phyloP scores from a whole-genome alignment of 129 eudicot genomes.

The Daucus carota region DNA sequence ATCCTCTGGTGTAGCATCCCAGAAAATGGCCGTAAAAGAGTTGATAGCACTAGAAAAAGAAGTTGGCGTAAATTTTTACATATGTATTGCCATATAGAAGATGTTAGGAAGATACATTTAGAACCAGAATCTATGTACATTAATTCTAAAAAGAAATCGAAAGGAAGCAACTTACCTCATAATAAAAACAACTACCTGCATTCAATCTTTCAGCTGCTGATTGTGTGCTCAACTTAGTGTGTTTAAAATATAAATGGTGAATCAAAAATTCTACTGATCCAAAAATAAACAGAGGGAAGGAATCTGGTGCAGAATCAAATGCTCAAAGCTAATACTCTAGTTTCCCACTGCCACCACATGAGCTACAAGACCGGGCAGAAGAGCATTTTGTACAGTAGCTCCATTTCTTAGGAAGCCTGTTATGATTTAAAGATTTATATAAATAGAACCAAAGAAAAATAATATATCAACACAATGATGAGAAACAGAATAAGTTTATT shows the following conservation, averaged over 20 bases:
- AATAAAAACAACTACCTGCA: background rate
- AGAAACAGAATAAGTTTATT: constrained; percentile 4
- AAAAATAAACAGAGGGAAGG: background rate
- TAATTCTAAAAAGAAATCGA: background rate
- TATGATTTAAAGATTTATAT: background rate
- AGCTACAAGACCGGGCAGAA: constrained; percentile 73
- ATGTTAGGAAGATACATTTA: background rate
- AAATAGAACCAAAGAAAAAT: background rate
- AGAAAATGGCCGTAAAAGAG: too few relatives aligned
- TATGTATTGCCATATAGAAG: background rate
- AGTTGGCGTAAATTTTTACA: background rate
- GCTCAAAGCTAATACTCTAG: constrained; percentile 18
- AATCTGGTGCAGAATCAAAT: background rate
- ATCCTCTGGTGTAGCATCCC: background rate
- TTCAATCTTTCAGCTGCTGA: background rate
- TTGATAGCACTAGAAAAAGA: background rate
- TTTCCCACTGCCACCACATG: constrained; percentile 87
- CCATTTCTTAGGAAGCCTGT: constrained; percentile 98
- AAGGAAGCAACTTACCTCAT: background rate
- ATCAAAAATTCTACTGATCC: background rate
- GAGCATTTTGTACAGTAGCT: constrained; percentile 86
- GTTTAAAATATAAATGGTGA: background rate
- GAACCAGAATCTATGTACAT: constrained; percentile 7
- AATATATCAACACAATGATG: background rate
- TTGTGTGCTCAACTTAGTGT: background rate